Evolutionary conservation across 2,329 filamentous ascomycete genomes (phyloP).

Genomic region (Clarireedia paspali): DNA sequence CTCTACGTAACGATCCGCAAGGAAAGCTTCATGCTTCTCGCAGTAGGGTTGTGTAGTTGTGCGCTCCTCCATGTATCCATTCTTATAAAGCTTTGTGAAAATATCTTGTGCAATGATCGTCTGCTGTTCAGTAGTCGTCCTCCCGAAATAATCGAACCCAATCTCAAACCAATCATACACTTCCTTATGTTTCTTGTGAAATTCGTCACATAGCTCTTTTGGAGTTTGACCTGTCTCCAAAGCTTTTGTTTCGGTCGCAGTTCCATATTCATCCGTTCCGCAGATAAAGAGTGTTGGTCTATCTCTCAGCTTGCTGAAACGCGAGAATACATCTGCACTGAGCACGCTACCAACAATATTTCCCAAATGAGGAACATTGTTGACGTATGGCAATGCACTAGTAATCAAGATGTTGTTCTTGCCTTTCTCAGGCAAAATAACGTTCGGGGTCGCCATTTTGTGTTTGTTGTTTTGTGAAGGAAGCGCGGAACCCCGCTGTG

Average conservation of each 20-base stretch:
- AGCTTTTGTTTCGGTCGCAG: constrained; percentile 91
- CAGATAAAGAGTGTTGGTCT: constrained; percentile 79
- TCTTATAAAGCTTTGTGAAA: constrained; percentile 79
- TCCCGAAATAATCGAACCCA: constrained; percentile 88
- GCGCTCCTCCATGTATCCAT: constrained; percentile 80
- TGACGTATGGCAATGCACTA: constrained; percentile 81
- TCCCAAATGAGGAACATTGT: constrained; percentile 74
- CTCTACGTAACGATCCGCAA: constrained; percentile 82
- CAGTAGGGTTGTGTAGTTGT: constrained; percentile 89
- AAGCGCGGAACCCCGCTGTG: constrained; percentile 3
- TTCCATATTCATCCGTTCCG: constrained; percentile 91
- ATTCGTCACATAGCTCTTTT: constrained; percentile 82
- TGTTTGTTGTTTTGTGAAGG: constrained; percentile 1
- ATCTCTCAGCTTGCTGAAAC: constrained; percentile 73
- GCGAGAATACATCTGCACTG: constrained; percentile 79
- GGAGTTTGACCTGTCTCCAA: constrained; percentile 80
- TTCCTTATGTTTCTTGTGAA: constrained; percentile 80
- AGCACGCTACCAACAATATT: constrained; percentile 85
- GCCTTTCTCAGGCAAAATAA: constrained; percentile 58
- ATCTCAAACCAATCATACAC: constrained; percentile 97
- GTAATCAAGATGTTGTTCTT: constrained; percentile 88
- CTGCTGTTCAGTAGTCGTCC: constrained; percentile 82
- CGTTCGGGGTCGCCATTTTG: constrained; percentile 23
- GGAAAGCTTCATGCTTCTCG: constrained; percentile 65
- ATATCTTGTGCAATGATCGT: constrained; percentile 91